phyloP scores from a whole-genome alignment of 2,329 filamentous ascomycete species.

The Nothophoma quercina region DNA sequence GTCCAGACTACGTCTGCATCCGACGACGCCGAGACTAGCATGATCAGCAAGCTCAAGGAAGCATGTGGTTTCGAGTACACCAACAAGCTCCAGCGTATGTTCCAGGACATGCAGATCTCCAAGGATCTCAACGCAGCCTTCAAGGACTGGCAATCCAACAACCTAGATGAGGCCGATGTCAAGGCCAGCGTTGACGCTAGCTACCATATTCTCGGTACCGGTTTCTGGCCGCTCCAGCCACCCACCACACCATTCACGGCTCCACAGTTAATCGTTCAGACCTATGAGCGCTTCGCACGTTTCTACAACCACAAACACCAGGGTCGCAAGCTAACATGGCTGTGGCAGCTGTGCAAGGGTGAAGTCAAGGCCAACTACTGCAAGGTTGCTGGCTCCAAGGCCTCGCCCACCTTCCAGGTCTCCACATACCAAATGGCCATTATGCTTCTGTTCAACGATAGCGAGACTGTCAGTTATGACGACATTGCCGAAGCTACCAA shows the following conservation, averaged over 20 bases:
- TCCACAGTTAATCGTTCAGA: constrained; percentile 81
- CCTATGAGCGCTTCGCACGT: constrained; percentile 85
- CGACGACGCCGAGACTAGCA: constrained; percentile 96
- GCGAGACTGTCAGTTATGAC: constrained; percentile 82
- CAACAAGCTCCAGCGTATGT: constrained; percentile 99
- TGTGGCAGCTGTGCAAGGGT: constrained; percentile 98
- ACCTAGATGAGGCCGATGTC: constrained; percentile 68
- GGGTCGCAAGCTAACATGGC: constrained; percentile 94
- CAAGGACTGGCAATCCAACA: constrained; percentile 75
- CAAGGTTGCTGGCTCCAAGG: constrained; percentile 71
- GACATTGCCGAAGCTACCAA: constrained; percentile 85
- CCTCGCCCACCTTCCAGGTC: constrained; percentile 95
- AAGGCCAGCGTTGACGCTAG: constrained; percentile 81
- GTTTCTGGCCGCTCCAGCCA: constrained; percentile 93
- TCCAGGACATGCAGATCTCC: constrained; percentile 99
- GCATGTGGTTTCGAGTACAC: constrained; percentile 99
- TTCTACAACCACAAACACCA: constrained; percentile 98
- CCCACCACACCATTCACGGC: constrained; percentile 89
- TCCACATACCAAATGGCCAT: constrained; percentile 99
- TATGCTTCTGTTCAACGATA: constrained; percentile 91
- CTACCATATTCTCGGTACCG: constrained; percentile 93
- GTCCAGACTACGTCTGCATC: constrained; percentile 96
- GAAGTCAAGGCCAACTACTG: constrained; percentile 94
- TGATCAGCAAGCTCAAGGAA: constrained; percentile 99
- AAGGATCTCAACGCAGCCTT: constrained; percentile 94